phyloP scores from a whole-genome alignment of 306 rosid species.

The Parietaria judaica region DNA sequence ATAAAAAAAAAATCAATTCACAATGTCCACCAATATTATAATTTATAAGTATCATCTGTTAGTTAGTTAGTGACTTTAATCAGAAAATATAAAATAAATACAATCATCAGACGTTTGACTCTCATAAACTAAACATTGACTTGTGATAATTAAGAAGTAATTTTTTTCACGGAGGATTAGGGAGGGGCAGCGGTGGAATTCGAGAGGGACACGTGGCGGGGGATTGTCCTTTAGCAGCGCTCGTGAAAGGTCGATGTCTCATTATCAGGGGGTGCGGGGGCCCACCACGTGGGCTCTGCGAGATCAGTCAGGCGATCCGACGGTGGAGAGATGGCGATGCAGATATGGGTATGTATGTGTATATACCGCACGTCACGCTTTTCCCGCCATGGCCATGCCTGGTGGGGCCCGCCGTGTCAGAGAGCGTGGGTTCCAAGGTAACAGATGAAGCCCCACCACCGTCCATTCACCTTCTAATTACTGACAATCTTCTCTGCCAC shows the following conservation, averaged over 20 bases:
- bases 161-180: too few relatives aligned
- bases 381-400: constrained; percentile 28
- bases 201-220: neutral
- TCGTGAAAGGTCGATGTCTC: constrained; percentile 21
- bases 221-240: neutral
- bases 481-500: constrained; percentile 22
- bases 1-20: too few relatives aligned
- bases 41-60: too few relatives aligned
- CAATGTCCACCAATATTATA: too few relatives aligned
- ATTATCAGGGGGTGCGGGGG: constrained; percentile 8
- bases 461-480: constrained; percentile 20
- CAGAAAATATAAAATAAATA: too few relatives aligned
- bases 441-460: constrained; percentile 22
- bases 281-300: constrained; percentile 25
- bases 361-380: constrained; percentile 25
- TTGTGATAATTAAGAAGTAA: too few relatives aligned
- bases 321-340: constrained; percentile 9
- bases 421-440: constrained; percentile 24
- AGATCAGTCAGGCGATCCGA: constrained; percentile 12
- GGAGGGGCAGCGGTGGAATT: constrained; percentile 12
- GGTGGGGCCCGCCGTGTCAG: constrained; percentile 13
- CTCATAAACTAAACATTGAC: too few relatives aligned
- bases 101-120: too few relatives aligned
- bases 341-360: too few relatives aligned
- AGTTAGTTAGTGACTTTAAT: too few relatives aligned